Percentiles rank a stretch among this genome's conserved stretches.
These are phyloP conservation scores for Cadophora luteo-olivacea DNA, from an alignment of 2,329 filamentous ascomycete species.

Conservation along the genomic window DNA sequence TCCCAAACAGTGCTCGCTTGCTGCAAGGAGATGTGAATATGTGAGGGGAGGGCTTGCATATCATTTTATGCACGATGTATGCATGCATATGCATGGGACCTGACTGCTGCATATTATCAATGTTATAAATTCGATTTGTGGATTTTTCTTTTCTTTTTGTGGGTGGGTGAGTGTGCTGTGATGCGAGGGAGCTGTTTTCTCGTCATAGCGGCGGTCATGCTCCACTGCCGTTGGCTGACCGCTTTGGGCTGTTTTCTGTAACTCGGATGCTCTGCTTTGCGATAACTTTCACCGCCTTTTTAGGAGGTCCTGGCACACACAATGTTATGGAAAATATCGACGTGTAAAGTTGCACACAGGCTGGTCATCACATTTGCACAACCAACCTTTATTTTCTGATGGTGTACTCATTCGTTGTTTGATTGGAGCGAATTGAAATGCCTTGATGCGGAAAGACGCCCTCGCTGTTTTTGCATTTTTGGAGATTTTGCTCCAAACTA, in stretches of 20 bases:
- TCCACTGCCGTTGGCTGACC: neutral
- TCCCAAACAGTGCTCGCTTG: neutral
- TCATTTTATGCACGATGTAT: neutral
- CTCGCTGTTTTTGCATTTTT: slow-evolving; percentile 9
- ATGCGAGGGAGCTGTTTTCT: slow-evolving; percentile 5
- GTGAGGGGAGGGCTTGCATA: slow-evolving; percentile 1
- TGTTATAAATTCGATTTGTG: neutral
- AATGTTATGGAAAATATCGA: neutral
- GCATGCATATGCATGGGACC: slow-evolving; percentile 15
- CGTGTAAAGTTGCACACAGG: neutral
- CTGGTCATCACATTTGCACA: neutral
- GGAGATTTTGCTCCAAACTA: neutral
- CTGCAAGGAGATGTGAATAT: neutral
- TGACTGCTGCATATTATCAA: neutral
- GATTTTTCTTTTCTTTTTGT: neutral
- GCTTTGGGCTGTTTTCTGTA: slow-evolving; percentile 9
- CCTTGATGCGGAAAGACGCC: neutral
- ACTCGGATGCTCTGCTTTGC: slow-evolving; percentile 4
- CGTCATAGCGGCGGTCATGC: neutral
- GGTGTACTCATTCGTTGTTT: neutral
- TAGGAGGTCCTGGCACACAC: neutral
- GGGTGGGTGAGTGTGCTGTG: neutral
- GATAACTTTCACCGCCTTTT: slow-evolving; percentile 10
- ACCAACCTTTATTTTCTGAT: neutral
- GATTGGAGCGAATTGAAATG: slow-evolving; percentile 3